These are phyloP conservation scores for Coffea canephora DNA, from an alignment of 257 asterid species.

Conservation along the genomic window DNA sequence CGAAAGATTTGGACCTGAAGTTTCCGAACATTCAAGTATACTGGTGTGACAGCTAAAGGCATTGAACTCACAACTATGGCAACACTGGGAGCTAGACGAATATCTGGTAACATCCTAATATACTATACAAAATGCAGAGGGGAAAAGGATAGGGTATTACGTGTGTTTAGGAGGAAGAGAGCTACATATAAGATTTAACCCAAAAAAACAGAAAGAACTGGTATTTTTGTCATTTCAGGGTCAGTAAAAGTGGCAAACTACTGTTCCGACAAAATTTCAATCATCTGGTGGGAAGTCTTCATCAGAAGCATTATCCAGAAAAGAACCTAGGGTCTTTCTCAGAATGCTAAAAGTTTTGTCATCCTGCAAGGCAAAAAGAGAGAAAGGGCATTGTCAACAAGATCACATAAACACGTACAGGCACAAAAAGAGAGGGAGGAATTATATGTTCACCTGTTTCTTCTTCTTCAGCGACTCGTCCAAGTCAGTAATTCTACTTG, in stretches of 20 bases:
- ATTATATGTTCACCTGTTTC: constrained; percentile 56
- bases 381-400: constrained; percentile 7
- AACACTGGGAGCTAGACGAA: neutral
- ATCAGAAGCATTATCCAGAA: constrained; percentile 85
- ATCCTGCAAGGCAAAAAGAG: constrained; percentile 52
- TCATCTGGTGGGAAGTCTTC: constrained; percentile 76
- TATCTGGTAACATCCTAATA: neutral
- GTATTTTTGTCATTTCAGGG: neutral
- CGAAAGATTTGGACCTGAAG: neutral
- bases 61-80: neutral
- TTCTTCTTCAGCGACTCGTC: constrained; percentile 96
- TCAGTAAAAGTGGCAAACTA: neutral
- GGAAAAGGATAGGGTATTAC: neutral
- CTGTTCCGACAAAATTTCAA: constrained; percentile 1
- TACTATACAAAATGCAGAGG: neutral
- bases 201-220: neutral
- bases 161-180: neutral
- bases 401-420: neutral
- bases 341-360: constrained; percentile 85
- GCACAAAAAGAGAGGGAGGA: neutral
- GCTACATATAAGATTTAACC: neutral
- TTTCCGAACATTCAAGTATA: neutral
- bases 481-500: constrained; percentile 63
- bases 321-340: constrained; percentile 79
- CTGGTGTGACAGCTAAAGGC: neutral